Conservation (phyloP, 2,329 filamentous ascomycete genomes). For the Apiospora phragmitis region DNA sequence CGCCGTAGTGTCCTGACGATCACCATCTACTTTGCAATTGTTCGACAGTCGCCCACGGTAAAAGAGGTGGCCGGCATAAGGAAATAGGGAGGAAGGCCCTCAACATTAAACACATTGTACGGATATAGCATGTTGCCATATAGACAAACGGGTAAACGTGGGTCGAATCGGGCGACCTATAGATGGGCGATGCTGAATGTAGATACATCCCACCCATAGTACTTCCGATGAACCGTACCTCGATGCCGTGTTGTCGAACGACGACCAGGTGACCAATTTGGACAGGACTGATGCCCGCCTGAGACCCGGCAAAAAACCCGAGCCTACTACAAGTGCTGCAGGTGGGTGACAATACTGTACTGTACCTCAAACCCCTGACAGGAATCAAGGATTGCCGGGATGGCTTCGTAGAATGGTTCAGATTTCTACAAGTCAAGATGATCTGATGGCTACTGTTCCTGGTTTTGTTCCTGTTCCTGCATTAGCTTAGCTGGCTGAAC, state of each 20-base stretch:
- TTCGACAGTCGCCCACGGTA: not conserved
- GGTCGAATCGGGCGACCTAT: not conserved
- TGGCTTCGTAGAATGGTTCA: not conserved
- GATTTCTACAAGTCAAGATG: not conserved
- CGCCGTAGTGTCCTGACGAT: not conserved
- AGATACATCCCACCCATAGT: not conserved
- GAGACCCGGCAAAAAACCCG: constrained; percentile 6
- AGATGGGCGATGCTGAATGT: not conserved
- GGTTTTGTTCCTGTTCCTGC: constrained; percentile 7
- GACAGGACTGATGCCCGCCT: not conserved
- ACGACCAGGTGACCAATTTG: not conserved
- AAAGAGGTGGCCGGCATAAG: not conserved
- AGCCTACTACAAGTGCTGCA: not conserved
- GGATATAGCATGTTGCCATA: not conserved
- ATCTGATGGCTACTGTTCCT: not conserved
- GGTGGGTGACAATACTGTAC: not conserved
- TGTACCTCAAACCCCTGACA: not conserved
- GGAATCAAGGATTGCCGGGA: not conserved
- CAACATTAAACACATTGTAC: not conserved
- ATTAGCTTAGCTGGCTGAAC: not conserved
- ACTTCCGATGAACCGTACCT: not conserved
- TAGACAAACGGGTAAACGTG: not conserved
- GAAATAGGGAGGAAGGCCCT: not conserved
- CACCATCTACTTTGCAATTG: not conserved
- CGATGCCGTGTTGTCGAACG: not conserved